Conservation (phyloP, 208 protist species). For the Leishmania tropica region DNA sequence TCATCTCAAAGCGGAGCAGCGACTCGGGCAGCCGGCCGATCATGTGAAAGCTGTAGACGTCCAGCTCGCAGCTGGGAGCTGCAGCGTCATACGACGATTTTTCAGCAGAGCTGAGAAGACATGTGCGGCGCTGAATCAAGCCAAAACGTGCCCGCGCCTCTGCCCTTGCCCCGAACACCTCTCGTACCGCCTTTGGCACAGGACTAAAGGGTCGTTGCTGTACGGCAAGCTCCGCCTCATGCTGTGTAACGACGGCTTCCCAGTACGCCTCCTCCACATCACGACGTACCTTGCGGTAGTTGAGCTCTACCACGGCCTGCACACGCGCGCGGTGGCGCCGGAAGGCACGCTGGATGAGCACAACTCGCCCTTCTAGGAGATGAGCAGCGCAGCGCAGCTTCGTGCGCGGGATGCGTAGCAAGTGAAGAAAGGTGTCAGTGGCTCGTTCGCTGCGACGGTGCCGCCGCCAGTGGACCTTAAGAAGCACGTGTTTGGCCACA, state of each 20-base stretch:
- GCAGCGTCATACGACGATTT: not conserved
- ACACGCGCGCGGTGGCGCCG: constrained; percentile 37
- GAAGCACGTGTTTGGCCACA: constrained; percentile 17
- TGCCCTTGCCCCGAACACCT: constrained; percentile 9
- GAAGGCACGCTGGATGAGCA: constrained; percentile 55
- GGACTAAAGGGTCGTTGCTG: constrained; percentile 8
- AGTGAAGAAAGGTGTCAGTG: constrained; percentile 9
- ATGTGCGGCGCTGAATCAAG: not conserved
- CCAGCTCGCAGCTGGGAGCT: constrained; percentile 32
- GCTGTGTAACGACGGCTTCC: constrained; percentile 31
- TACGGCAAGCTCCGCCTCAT: constrained; percentile 40
- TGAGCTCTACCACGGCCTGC: constrained; percentile 59
- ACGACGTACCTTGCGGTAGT: constrained; percentile 52
- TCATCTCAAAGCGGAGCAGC: constrained; percentile 52
- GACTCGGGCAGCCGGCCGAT: constrained; percentile 60
- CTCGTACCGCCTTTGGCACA: constrained; percentile 1
- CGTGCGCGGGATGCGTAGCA: constrained; percentile 22
- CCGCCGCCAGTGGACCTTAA: constrained; percentile 8
- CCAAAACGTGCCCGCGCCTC: constrained; percentile 11
- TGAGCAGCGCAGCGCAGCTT: constrained; percentile 22
- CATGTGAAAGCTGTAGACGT: constrained; percentile 52
- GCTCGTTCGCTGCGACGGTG: constrained; percentile 13
- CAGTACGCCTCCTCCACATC: constrained; percentile 62
- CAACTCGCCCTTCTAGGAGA: constrained; percentile 16
- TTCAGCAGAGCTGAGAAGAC: not conserved